Evolutionary conservation across 768 basidiomycete genomes (phyloP).

Genomic region (Phylloporus sp.): DNA sequence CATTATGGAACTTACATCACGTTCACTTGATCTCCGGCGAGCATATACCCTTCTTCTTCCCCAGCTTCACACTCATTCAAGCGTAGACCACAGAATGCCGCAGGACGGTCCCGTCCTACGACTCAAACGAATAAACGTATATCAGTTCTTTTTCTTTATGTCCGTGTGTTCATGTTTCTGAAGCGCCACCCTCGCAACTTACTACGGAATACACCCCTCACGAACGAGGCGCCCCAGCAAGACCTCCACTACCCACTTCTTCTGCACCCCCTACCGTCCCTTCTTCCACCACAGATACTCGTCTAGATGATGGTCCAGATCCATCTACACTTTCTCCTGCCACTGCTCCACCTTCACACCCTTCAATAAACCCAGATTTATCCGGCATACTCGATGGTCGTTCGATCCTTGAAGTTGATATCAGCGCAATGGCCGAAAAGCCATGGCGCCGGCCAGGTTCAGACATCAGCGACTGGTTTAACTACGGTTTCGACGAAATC

Average conservation of each 20-base stretch:
- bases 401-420: constrained; percentile 80
- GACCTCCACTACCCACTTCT: constrained; percentile 20
- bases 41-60: constrained; percentile 10
- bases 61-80: neutral
- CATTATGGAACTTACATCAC: constrained; percentile 75
- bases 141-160: constrained; percentile 1
- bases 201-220: constrained; percentile 83
- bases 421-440: constrained; percentile 70
- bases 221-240: constrained; percentile 48
- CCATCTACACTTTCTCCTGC: constrained; percentile 60
- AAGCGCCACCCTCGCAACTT: constrained; percentile 48
- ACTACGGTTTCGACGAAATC: constrained; percentile 97
- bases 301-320: constrained; percentile 52
- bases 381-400: constrained; percentile 67
- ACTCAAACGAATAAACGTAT: constrained; percentile 32
- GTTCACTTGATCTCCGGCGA: constrained; percentile 72
- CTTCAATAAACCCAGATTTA: constrained; percentile 63
- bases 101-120: constrained; percentile 30
- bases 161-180: constrained; percentile 5
- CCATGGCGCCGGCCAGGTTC: constrained; percentile 90
- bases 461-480: constrained; percentile 97
- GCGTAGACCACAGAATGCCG: constrained; percentile 34
- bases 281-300: constrained; percentile 14
- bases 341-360: constrained; percentile 73
- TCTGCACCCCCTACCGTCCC: constrained; percentile 21